A percentile compares a stretch with the other conserved stretches of the same genome.
Conservation (phyloP, 2,329 filamentous ascomycete species). For the Huntiella omanensis region DNA sequence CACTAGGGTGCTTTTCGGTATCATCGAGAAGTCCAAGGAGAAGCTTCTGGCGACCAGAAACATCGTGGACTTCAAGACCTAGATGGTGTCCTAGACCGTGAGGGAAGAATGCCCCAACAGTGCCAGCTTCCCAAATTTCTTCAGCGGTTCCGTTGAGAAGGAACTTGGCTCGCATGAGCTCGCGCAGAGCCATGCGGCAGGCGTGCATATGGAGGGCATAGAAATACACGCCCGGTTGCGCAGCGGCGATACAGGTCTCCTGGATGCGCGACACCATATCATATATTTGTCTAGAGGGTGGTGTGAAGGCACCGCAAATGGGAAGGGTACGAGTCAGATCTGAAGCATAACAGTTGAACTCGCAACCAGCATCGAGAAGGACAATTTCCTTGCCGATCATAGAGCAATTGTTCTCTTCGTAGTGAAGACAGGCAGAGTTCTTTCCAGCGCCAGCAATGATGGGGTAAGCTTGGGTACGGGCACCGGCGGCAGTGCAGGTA, state of each 20-base stretch:
- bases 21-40: constrained; percentile 17
- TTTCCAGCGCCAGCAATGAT: constrained; percentile 71
- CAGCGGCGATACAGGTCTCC: constrained; percentile 45
- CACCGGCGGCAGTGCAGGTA: constrained; percentile 52
- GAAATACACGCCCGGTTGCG: constrained; percentile 52
- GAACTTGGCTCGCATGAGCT: constrained; percentile 53
- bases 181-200: constrained; percentile 50
- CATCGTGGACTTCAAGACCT: constrained; percentile 46
- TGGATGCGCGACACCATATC: constrained; percentile 69
- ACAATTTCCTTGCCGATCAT: constrained; percentile 54
- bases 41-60: constrained; percentile 24
- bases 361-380: constrained; percentile 72
- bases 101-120: constrained; percentile 44
- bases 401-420: constrained; percentile 57
- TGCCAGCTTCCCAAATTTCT: constrained; percentile 33
- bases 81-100: constrained; percentile 48
- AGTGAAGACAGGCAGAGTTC: constrained; percentile 79
- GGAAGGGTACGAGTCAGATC: constrained; percentile 85
- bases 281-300: constrained; percentile 56
- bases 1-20: constrained; percentile 17
- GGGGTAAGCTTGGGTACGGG: constrained; percentile 65
- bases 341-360: constrained; percentile 70
- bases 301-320: constrained; percentile 46
- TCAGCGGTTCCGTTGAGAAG: constrained; percentile 41
- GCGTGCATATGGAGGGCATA: constrained; percentile 56